Evolutionary conservation across 2,329 filamentous ascomycete genomes (phyloP).

Genomic region (Calonectria pteridis): DNA sequence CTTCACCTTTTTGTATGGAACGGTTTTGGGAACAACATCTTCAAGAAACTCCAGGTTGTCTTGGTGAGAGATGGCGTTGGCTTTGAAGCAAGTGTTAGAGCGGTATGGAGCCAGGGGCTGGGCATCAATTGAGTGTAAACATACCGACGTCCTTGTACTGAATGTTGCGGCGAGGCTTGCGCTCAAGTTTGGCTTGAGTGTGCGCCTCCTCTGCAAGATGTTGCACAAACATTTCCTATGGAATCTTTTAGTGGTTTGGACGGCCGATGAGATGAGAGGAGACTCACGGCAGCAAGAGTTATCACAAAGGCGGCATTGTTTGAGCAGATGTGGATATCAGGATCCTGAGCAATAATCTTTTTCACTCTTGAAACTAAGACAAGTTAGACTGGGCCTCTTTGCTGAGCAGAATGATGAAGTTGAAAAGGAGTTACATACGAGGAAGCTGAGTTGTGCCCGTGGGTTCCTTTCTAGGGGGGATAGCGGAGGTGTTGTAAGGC

Average conservation of each 20-base stretch:
- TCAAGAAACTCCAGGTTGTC: constrained; percentile 96
- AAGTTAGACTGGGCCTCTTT: constrained; percentile 14
- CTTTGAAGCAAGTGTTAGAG: constrained; percentile 57
- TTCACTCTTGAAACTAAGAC: constrained; percentile 88
- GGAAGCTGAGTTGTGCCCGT: constrained; percentile 89
- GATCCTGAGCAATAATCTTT: constrained; percentile 91
- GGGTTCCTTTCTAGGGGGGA: constrained; percentile 82
- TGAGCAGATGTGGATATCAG: constrained; percentile 87
- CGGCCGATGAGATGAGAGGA: not conserved
- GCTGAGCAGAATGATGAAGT: constrained; percentile 16
- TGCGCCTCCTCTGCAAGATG: constrained; percentile 88
- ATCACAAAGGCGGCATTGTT: constrained; percentile 96
- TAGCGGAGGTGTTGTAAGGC: constrained; percentile 91
- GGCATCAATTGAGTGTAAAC: constrained; percentile 36
- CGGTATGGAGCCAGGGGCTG: not conserved
- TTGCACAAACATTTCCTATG: constrained; percentile 93
- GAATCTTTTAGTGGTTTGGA: constrained; percentile 16
- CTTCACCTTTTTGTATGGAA: constrained; percentile 84
- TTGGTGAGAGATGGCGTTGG: constrained; percentile 85
- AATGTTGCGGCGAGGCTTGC: constrained; percentile 91
- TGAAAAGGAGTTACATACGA: constrained; percentile 66
- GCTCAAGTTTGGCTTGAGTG: constrained; percentile 89
- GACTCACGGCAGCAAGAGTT: constrained; percentile 83
- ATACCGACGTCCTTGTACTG: constrained; percentile 94
- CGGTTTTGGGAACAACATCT: constrained; percentile 90